Conservation (phyloP, 345 rosid species). For the Limnanthes douglasii region DNA sequence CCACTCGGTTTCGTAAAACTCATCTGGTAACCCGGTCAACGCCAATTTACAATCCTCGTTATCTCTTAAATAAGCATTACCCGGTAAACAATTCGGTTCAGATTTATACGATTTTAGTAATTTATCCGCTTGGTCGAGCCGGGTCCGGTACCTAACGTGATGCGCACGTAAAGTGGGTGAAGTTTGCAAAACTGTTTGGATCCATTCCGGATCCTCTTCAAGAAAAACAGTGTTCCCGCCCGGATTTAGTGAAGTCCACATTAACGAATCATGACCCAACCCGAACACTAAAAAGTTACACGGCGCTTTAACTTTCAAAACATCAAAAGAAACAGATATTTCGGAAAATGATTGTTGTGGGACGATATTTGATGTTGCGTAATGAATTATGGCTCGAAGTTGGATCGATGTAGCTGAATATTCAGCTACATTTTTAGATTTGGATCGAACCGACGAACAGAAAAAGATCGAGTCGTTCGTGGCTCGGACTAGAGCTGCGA, state of each 20-base stretch:
- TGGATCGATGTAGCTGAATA: conserved; percentile 27
- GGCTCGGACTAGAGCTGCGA: conserved; percentile 14
- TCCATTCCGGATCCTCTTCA: conserved; percentile 52
- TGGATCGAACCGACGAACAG: conserved; percentile 17
- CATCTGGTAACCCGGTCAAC: conserved; percentile 33
- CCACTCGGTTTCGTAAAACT: conserved; percentile 56
- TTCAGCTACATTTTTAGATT: conserved; percentile 10
- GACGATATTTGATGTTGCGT: conserved; percentile 30
- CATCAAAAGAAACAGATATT: conserved; percentile 27
- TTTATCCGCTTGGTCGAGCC: conserved; percentile 26
- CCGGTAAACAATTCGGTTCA: conserved; percentile 23
- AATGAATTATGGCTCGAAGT: conserved; percentile 43
- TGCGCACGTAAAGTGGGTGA: conserved; percentile 36
- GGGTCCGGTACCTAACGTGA: conserved; percentile 49
- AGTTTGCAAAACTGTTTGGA: conserved; percentile 19
- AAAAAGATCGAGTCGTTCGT: conserved; percentile 18
- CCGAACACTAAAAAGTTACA: conserved; percentile 55
- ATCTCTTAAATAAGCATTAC: conserved; percentile 21
- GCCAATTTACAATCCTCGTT: conserved; percentile 36
- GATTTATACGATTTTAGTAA: conserved; percentile 22
- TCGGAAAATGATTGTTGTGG: conserved; percentile 41
- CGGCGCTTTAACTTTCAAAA: conserved; percentile 22
- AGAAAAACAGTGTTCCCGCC: conserved; percentile 50
- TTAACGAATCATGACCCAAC: conserved; percentile 45
- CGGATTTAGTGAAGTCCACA: conserved; percentile 54